Base-by-base conservation (phyloP, 352 stramenopile genomes). In the Aphanomyces euteiches region DNA sequence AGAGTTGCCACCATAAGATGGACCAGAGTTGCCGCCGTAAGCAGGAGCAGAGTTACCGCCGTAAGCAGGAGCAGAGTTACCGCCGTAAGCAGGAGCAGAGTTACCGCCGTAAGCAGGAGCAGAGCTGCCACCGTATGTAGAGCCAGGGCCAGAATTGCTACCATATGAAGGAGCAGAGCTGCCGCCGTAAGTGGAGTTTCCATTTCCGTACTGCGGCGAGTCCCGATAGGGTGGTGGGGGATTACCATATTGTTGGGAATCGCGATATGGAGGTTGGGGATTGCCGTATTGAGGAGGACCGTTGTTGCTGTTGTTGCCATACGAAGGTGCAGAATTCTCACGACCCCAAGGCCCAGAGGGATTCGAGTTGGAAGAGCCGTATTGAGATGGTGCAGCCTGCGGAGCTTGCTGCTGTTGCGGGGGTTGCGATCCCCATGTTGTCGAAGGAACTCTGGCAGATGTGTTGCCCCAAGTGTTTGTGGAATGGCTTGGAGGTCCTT, bases 251-350 rank as follows among this genome's bases (percentile, higher is more conserved):
- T 56, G 59, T 28, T 28, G 28, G 28, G 28, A 28, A 28, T 28
- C 28, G 28, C 28, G 28, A 28, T 28, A 28, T 6, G 41, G 47
- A 4, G 60, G 3, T n/a, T 10, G 45, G n/a, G 6, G 21, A 17
- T 67, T 37, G 41, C 60, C 60, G 28, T 67, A 67, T n/a, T 67
- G 60, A 63, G 60, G 60, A 7, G 47, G 28, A 34, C 15, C 10
- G 21, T 37, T 37, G 19, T 17, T 41, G 21, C 47, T 67, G 3
- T 34, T 7, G 36, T 45, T 63, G 5, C 56, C 56, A 21, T 67
- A 67, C 37, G 47, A 38, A 21, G 36, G 45, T 56, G 21, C 54
- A 4, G 64, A n/a, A 17, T 37, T 12, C 1, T 40, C 36, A 8
- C 50, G 21, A 28, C 54, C 54, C 54, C 54, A 61, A 12, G 54